Evolutionary conservation across 2,329 filamentous ascomycete species (phyloP), one percentile per base, ranked within the genome.

Genomic region (Hymenoscyphus fructigenus): DNA sequence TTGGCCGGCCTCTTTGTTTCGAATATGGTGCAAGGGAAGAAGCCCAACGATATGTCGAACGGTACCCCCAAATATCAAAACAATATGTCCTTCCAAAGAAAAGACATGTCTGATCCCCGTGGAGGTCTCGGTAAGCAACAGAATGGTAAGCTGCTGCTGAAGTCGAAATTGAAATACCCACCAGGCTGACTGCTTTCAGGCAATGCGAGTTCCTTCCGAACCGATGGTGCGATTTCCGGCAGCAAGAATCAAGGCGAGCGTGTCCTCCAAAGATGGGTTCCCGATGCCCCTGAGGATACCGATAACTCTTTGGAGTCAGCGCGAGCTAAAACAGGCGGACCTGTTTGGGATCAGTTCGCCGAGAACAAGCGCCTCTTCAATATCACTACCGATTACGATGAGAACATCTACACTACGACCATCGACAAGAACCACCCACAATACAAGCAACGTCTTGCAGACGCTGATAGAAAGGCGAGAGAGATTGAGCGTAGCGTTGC

Each of bases 341-440:
- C 74, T 32, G 71, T 70, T 57, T 99, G 95, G 95, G 94, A 99
- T 76, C 95, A 99, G 77, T 99, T 99, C 74, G 91, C 91, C 65
- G 89, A 86, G 68, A 98, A 98, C 74, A 91, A 96, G 78, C 85
- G 88, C 63, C 86, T 92, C 34, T 98, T 97, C 75, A 95, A 95
- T 41, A 80, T 96, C 47, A 92, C 88, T 78, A 95, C 91, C 61
- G 92, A 93, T 72, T 99, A 98, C 76, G 88, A 98, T 74, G 95
- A 98, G 78, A 93, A 91, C 71, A 87, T 95, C 55, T 99, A 99
- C 79, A 99, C 95, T 1, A 99, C 95, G 10, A 81, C 86, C 50
- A 96, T 99, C 74, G 88, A 99, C 78, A 92, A 88, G 74, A 91
- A 79, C 68, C 88, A 96, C 72, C 93, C 95, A 0, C 83, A 90